Evolutionary conservation across 192 early-diverging fungal genomes (phyloP), one percentile per base, ranked within the genome.

Genomic region (Geranomyces michiganensis): DNA sequence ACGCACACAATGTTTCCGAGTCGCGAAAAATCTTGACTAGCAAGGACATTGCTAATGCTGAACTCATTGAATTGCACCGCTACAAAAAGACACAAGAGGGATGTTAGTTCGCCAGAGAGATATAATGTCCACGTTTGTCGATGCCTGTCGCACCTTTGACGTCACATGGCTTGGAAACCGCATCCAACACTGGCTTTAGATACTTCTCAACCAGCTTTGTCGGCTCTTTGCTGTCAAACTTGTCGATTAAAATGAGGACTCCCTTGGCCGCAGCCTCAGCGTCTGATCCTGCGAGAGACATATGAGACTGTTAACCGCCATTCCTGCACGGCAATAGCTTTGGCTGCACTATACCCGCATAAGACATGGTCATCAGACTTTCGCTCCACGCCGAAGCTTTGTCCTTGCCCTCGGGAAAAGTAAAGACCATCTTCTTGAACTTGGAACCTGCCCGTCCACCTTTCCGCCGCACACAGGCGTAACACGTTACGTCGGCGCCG

Each of bases 61-160:
- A 85, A 78, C 59, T 85, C 84, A 56, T 76, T 81, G 60, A 78
- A 82, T 61, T 84, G 84, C 2, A 80, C 78, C 22, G 62, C 81
- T 84, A 44, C n/a, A 55, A 29, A 10, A 32, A 27, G 24, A 17
- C 65, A 56, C 36, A 65, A 26, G 0, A 43, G 41, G 32, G 14
- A 27, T 19, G 29, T 65, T 30, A 65, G 64, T 12, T 10, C 12
- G 64, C n/a, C 0, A 10, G 2, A 0, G 31, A 62, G 12, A 6
- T 3, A 41, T 3, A 10, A 41, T 41, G 36, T 3, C n/a, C 36
- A 41, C 5, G 10, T 7, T 10, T 10, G 36, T 10, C 5, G 10
- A 41, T 41, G 36, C 3, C 10, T 41, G 36, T 10, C 74, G 21
- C 48, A 84, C 83, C 33, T 70, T 82, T 82, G 33, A 85, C 44